A percentile compares a stretch with the other conserved stretches of the same genome.
phyloP scores from a whole-genome alignment of 2,329 filamentous ascomycete species.

The Aaosphaeria pasadenensis region DNA sequence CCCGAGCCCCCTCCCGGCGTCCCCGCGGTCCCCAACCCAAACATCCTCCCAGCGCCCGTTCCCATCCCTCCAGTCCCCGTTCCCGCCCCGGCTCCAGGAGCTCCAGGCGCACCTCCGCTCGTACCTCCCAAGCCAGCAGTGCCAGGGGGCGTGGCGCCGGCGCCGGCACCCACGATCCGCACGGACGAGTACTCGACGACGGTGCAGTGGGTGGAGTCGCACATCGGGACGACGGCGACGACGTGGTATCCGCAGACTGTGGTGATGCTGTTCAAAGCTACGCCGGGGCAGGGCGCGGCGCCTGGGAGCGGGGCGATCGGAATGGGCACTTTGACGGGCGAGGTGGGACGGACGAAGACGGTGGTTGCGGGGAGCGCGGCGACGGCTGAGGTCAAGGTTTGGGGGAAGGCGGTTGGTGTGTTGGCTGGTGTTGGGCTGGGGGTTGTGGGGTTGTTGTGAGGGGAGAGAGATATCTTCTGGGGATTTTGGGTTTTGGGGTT shows the following conservation, averaged over 20 bases:
- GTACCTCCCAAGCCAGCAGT: not conserved
- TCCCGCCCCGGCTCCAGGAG: not conserved
- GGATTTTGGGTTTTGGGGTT: too few relatives aligned
- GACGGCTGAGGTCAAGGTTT: slow-evolving; percentile 12
- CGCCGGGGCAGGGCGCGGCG: slow-evolving; percentile 14
- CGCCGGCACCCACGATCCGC: slow-evolving; percentile 3
- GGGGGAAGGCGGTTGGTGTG: slow-evolving; percentile 15
- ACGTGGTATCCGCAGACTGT: slow-evolving; percentile 33
- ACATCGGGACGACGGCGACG: slow-evolving; percentile 17
- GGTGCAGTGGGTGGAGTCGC: slow-evolving; percentile 32
- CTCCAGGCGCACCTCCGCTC: not conserved
- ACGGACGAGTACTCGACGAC: slow-evolving; percentile 16
- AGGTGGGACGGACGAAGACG: slow-evolving; percentile 25
- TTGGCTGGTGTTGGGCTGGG: slow-evolving; percentile 17
- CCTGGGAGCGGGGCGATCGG: slow-evolving; percentile 31
- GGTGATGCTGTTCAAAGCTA: slow-evolving; percentile 21
- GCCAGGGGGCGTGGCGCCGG: not conserved
- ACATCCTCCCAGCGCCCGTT: not conserved
- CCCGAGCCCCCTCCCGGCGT: not conserved
- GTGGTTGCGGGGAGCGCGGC: slow-evolving; percentile 16
- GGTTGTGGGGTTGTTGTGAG: slow-evolving; percentile 10
- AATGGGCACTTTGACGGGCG: slow-evolving; percentile 32
- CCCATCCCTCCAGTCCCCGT: not conserved
- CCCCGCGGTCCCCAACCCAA: not conserved
- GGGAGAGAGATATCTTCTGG: too few relatives aligned